Conservation (phyloP, 2,329 filamentous ascomycete species). For the Penicillium crustosum region DNA sequence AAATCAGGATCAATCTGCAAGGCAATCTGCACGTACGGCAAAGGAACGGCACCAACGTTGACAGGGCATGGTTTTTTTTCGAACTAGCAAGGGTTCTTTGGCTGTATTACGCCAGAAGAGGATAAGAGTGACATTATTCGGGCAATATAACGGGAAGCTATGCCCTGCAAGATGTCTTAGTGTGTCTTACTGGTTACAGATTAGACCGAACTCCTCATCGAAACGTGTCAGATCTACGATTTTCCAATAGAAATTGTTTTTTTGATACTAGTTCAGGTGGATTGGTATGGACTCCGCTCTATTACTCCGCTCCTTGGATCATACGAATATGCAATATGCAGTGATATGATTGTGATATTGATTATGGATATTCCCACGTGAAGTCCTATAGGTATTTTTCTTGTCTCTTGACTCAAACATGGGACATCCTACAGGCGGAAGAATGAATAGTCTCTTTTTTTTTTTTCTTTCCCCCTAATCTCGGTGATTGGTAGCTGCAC, state of each 20-base stretch:
- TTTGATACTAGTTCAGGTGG: neutral
- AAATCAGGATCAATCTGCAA: conserved; percentile 3
- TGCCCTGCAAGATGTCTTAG: neutral
- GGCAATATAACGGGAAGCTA: neutral
- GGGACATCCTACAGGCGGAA: neutral
- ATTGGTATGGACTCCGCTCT: conserved; percentile 9
- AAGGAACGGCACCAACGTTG: conserved; percentile 1
- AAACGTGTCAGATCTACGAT: conserved; percentile 21
- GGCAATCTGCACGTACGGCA: conserved; percentile 8
- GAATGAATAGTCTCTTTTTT: neutral
- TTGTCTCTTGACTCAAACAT: neutral
- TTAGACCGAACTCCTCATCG: conserved; percentile 25
- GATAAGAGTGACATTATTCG: conserved; percentile 4
- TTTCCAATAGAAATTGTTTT: neutral
- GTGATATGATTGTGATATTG: neutral
- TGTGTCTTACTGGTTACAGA: neutral
- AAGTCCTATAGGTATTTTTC: neutral
- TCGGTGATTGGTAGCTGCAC: neutral
- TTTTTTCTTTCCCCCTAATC: neutral
- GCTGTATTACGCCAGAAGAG: conserved; percentile 16
- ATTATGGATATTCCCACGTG: neutral
- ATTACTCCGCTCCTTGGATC: too few species aligned
- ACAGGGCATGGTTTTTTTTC: conserved; percentile 14
- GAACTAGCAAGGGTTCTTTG: conserved; percentile 2
- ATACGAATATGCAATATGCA: neutral